A percentile compares a stretch with the other conserved stretches of the same genome.
phyloP scores from a whole-genome alignment of 2,329 filamentous ascomycete species.

The Phialophora expanda region DNA sequence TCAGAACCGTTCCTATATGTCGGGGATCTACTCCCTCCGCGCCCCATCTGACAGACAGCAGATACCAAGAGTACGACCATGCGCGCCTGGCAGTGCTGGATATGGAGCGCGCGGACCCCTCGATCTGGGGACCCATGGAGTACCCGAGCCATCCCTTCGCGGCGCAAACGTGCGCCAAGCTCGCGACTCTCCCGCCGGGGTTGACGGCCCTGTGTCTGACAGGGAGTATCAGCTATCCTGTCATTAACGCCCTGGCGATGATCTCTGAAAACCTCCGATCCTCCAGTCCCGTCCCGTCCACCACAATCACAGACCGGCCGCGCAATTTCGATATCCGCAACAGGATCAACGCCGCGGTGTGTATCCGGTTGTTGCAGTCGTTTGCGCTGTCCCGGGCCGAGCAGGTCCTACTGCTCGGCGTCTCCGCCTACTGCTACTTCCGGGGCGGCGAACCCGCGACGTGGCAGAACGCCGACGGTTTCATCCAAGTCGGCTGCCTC shows the following conservation, averaged over 20 bases:
- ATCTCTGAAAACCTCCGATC: background rate
- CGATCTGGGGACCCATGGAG: background rate
- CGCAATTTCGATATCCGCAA: background rate
- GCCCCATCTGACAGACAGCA: background rate
- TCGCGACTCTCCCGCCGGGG: background rate
- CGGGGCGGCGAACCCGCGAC: background rate
- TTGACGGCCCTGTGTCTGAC: background rate
- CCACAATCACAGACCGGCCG: background rate
- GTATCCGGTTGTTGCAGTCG: background rate
- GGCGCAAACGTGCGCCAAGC: background rate
- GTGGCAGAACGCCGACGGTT: background rate
- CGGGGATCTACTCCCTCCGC: background rate
- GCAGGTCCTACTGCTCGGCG: background rate
- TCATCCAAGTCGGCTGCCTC: background rate
- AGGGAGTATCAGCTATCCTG: background rate
- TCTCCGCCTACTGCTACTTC: background rate
- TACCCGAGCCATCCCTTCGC: background rate
- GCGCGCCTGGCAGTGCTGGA: background rate
- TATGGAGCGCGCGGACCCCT: background rate
- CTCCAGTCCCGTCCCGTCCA: background rate
- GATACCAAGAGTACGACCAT: background rate
- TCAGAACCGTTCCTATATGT: background rate
- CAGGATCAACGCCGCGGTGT: background rate
- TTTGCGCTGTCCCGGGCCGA: background rate
- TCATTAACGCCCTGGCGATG: background rate